Percentiles rank a stretch among this genome's conserved stretches.
Conservation (phyloP, 1,139 yeast species). For the Entelexis paramagnoliae region DNA sequence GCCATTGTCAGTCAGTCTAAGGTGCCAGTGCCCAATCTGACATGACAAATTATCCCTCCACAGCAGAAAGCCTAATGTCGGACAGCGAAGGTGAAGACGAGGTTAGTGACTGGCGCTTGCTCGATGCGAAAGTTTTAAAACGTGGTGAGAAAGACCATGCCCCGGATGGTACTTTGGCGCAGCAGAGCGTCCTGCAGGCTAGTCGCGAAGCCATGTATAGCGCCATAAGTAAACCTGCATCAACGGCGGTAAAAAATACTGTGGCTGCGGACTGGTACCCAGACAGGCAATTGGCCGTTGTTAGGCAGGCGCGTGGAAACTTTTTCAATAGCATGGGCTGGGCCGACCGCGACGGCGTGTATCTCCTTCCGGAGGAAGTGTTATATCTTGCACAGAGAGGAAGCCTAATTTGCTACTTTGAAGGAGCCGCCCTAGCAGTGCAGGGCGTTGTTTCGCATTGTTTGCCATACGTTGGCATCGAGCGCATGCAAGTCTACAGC, state of each 20-base stretch:
- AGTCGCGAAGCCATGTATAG: slow-evolving; percentile 64
- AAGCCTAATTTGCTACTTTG: slow-evolving; percentile 47
- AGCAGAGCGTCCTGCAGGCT: slow-evolving; percentile 41
- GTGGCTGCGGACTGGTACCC: slow-evolving; percentile 33
- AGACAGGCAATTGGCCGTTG: slow-evolving; percentile 36
- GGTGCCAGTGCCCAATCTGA: too few species aligned
- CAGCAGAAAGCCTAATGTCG: too few species aligned
- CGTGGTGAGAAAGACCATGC: slow-evolving; percentile 83
- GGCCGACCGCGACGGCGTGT: slow-evolving; percentile 42
- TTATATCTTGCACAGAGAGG: slow-evolving; percentile 80
- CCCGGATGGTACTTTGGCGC: slow-evolving; percentile 67
- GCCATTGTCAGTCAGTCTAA: too few species aligned
- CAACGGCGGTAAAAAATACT: slow-evolving; percentile 40
- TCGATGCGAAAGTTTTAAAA: slow-evolving; percentile 35
- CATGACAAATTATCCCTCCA: not conserved
- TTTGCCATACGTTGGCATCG: slow-evolving; percentile 39
- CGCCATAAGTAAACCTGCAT: slow-evolving; percentile 52
- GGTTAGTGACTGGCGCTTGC: slow-evolving; percentile 57
- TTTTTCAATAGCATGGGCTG: slow-evolving; percentile 66
- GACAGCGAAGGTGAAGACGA: slow-evolving; percentile 47
- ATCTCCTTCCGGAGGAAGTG: slow-evolving; percentile 57
- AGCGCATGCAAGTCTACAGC: slow-evolving; percentile 59
- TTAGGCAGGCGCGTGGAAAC: slow-evolving; percentile 58
- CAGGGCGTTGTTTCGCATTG: slow-evolving; percentile 55
- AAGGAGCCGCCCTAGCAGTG: slow-evolving; percentile 44